Evolutionary conservation across 2,329 filamentous ascomycete genomes (phyloP), one percentile per base, ranked within the genome.

Genomic region (Neonectria punicea): DNA sequence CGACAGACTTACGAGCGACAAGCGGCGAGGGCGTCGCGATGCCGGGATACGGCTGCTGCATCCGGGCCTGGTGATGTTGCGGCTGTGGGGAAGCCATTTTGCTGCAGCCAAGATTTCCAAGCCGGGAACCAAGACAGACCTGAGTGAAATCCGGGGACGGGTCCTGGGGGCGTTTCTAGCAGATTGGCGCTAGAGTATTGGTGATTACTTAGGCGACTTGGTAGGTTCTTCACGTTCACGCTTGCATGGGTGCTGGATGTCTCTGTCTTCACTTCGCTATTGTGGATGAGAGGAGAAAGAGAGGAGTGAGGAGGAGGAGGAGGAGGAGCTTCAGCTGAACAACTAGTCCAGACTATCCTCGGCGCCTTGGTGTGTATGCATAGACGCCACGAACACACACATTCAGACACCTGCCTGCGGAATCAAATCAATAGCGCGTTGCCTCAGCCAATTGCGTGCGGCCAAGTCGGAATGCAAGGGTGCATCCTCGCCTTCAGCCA

Each of bases 11-110:
- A 11, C 46, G 59, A 14, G 32, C 30, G 4, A 54, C 55, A 8
- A 57, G 41, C n/a, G 58, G 63, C 43, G 57, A 34, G 6, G 50
- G 49, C 16, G 49, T 59, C 61, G 58, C 50, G 25, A 44, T 47
- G 18, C 34, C 50, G 36, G 58, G 58, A 11, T 57, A 54, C 16
- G 50, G 50, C 44, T 59, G 55, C 25, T 51, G 54, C 22, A 50
- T 44, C 44, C 55, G 55, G 36, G 54, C 58, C 43, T 63, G 61
- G 14, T 54, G 36, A 6, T 49, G 43, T 34, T 54, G 61, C 22
- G 49, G 54, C 20, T 50, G 57, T 30, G 50, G 36, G 22, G 30
- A 49, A 10, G 53, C 44, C 61, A 64, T 64, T 56, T 43, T n/a
- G 25, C 39, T 43, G n/a, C 39, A 43, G 39, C 39, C 39, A 43